Evolutionary conservation across 2,329 filamentous ascomycete genomes (phyloP).

Genomic region (Curvularia sp.): DNA sequence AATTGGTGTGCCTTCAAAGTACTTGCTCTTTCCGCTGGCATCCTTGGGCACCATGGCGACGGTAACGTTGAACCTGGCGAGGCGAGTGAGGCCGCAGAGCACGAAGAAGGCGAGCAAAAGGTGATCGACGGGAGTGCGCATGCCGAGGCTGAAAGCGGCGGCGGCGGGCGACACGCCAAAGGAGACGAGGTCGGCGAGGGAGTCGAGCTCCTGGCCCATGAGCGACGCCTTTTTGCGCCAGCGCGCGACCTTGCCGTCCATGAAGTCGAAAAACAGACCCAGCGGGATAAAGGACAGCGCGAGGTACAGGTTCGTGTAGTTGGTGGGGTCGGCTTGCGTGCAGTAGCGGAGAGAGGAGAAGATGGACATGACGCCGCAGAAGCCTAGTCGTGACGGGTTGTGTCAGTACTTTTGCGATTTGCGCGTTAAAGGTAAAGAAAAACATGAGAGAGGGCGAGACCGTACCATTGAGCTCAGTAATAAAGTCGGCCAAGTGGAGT

Average conservation of each 20-base stretch:
- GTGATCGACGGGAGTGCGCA: conserved; percentile 85
- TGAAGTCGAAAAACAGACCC: conserved; percentile 90
- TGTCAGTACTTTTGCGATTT: conserved; percentile 2
- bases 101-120: conserved; percentile 86
- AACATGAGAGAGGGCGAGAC: not conserved
- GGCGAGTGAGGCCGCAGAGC: conserved; percentile 88
- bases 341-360: conserved; percentile 95
- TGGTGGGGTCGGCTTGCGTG: conserved; percentile 69
- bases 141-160: conserved; percentile 85
- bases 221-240: conserved; percentile 97
- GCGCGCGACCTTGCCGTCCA: conserved; percentile 94
- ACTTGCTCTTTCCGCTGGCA: conserved; percentile 85
- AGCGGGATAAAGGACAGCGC: conserved; percentile 90
- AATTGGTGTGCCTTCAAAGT: conserved; percentile 97
- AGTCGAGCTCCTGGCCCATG: conserved; percentile 98
- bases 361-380: conserved; percentile 92
- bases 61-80: conserved; percentile 98
- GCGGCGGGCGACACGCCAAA: conserved; percentile 91
- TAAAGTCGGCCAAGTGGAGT: conserved; percentile 81
- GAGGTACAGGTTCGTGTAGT: conserved; percentile 75
- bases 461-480: conserved; percentile 79
- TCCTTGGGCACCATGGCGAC: conserved; percentile 90
- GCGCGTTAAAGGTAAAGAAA: not conserved
- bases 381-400: conserved; percentile 58
- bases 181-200: conserved; percentile 92